These are phyloP conservation scores for Apophysomyces ossiformis DNA, from an alignment of 371 early-diverging fungal species.

Conservation along the genomic window DNA sequence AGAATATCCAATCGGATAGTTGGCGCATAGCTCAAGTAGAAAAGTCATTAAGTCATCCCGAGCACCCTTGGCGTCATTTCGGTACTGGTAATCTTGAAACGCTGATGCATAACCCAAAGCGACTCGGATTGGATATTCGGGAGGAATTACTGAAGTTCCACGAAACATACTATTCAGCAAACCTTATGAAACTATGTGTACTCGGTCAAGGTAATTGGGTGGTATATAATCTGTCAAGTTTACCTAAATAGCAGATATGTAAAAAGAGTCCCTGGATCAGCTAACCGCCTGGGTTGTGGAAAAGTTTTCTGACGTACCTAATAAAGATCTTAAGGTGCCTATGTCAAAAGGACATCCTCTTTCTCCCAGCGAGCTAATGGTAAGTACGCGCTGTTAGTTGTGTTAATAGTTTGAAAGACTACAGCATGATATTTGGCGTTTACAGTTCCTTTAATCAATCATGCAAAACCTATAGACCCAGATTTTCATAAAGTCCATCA, in stretches of 20 bases:
- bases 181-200: slow-evolving; percentile 93
- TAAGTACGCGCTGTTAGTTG: slow-evolving; percentile 20
- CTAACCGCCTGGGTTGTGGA: slow-evolving; percentile 78
- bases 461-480: slow-evolving; percentile 48
- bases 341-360: slow-evolving; percentile 75
- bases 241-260: not conserved
- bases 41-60: slow-evolving; percentile 70
- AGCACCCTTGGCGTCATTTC: slow-evolving; percentile 87
- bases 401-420: not conserved
- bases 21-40: slow-evolving; percentile 88
- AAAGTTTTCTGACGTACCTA: slow-evolving; percentile 73
- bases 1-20: slow-evolving; percentile 85
- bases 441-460: slow-evolving; percentile 4
- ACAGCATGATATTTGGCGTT: not conserved
- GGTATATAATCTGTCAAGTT: not conserved
- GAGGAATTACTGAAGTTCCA: slow-evolving; percentile 87
- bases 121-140: slow-evolving; percentile 79
- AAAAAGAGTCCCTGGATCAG: slow-evolving; percentile 79
- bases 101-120: slow-evolving; percentile 71
- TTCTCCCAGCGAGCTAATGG: slow-evolving; percentile 67
- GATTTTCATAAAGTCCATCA: slow-evolving; percentile 80
- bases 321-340: slow-evolving; percentile 71
- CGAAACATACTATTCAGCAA: slow-evolving; percentile 88
- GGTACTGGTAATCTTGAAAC: slow-evolving; percentile 87
- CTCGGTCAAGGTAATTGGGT: slow-evolving; percentile 75